These are phyloP conservation scores for Bryoerythrophyllum caledonicum DNA, from an alignment of 225 moss, liverwort and hornwort genomes.

Conservation along the genomic window DNA sequence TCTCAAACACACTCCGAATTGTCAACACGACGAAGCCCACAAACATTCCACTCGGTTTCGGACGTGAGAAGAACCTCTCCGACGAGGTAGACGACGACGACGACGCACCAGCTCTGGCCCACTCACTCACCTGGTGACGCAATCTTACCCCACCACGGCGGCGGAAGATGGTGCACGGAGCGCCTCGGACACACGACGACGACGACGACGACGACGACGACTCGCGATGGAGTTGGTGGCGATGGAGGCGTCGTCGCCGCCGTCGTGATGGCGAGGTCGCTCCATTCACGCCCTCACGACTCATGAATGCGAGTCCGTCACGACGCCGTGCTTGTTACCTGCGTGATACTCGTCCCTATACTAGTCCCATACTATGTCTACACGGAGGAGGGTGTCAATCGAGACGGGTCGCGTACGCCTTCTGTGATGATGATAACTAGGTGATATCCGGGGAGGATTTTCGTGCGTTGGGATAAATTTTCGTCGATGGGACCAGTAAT, in stretches of 20 bases:
- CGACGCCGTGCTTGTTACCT: too few relatives aligned
- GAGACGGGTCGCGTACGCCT: too few relatives aligned
- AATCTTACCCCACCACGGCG: neutral
- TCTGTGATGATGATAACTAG: too few relatives aligned
- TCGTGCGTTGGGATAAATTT: too few relatives aligned
- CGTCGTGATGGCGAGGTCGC: neutral
- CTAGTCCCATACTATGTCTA: neutral
- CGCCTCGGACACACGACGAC: too few relatives aligned
- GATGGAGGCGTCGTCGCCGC: neutral
- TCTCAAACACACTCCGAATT: neutral
- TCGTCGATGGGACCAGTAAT: too few relatives aligned
- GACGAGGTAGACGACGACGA: neutral
- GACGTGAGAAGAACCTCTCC: neutral
- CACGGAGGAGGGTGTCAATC: too few relatives aligned
- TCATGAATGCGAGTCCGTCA: neutral
- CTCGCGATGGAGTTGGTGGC: neutral
- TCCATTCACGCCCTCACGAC: neutral
- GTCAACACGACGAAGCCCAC: slow-evolving; percentile 25
- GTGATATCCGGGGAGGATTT: too few relatives aligned
- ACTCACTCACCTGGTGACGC: neutral
- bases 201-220: neutral
- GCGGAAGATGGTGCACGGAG: too few relatives aligned
- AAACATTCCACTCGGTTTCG: neutral
- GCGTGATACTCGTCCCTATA: neutral
- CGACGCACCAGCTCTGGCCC: slow-evolving; percentile 6